Percentiles rank a stretch among this genome's conserved stretches.
Conservation (phyloP, 257 asterid genomes). For the Petunia secreta region DNA sequence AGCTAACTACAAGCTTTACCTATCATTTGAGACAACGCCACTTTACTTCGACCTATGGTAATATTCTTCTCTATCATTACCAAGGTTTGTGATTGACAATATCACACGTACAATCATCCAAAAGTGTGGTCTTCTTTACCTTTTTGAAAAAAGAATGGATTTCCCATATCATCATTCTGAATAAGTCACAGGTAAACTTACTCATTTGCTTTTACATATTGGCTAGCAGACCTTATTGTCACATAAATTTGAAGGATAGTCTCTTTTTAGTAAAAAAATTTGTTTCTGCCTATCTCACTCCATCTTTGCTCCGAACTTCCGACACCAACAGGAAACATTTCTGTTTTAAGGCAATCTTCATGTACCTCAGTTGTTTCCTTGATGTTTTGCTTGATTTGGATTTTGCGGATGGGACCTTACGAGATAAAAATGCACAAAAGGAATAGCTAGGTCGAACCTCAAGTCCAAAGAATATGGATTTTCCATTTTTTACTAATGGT, state of each 20-base stretch:
- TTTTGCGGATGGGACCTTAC: neutral
- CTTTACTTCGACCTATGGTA: slow-evolving; percentile 2
- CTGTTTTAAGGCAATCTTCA: slow-evolving; percentile 6
- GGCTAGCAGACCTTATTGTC: neutral
- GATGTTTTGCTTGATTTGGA: neutral
- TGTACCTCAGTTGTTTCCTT: no score
- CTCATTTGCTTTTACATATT: neutral
- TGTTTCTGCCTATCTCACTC: neutral
- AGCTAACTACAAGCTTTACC: slow-evolving; percentile 3
- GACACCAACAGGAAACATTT: neutral
- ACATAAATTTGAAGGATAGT: neutral
- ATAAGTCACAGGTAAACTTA: neutral
- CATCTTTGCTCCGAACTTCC: neutral
- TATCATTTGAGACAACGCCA: neutral
- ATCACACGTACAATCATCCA: neutral
- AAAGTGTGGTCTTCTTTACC: neutral
- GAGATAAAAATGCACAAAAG: neutral
- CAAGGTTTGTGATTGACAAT: neutral
- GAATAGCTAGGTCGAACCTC: neutral
- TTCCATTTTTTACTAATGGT: no score
- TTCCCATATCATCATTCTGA: neutral
- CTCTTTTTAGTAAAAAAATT: neutral
- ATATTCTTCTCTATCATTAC: neutral
- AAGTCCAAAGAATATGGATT: neutral
- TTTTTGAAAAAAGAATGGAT: neutral